Evolutionary conservation across 2,329 filamentous ascomycete species (phyloP), one percentile per base, ranked within the genome.

Genomic region (Fusarium xylarioides): DNA sequence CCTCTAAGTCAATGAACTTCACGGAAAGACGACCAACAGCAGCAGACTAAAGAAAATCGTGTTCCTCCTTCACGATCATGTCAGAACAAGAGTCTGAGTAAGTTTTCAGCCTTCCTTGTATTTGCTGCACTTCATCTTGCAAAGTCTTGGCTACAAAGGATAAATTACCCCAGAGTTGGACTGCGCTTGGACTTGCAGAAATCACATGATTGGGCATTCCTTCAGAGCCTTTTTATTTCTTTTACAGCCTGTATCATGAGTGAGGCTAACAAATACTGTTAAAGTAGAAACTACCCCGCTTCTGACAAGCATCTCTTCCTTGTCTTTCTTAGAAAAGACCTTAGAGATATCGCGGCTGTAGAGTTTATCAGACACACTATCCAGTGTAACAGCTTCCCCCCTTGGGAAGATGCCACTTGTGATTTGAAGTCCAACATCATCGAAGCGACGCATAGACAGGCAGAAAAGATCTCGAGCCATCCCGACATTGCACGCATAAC

Each of bases 121-220:
- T 19, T 50, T 23, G 2, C 47, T 50, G 2, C 5, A 2, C 21
- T 14, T 2, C 0, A 4, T 18, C 11, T 5, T 18, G 15, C 5
- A 12, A 9, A 4, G 12, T 12, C 7, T 18, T 30, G 7, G 7
- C 14, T 2, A 3, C 4, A 30, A 49, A n/a, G 9, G 3, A 30
- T 3, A 4, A 2, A n/a, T 30, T 7, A n/a, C 7, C 28, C 19
- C 14, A 30, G 44, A 28, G 4, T 7, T 18, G 21, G 8, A 50
- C 2, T 23, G 11, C 11, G 21, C 15, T 23, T 18, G 21, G 11
- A 50, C 6, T 23, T 32, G 15, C 11, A 49, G 11, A 49, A 32
- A 11, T 4, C 28, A 3, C 7, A 32, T 18, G 4, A 28, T 12
- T 30, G 11, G 11, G 28, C 4, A 18, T 15, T 30, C 19, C 3